A percentile compares a stretch with the other conserved stretches of the same genome.
phyloP scores from a whole-genome alignment of 2,329 filamentous ascomycete species.

The Hysterium pulicare region DNA sequence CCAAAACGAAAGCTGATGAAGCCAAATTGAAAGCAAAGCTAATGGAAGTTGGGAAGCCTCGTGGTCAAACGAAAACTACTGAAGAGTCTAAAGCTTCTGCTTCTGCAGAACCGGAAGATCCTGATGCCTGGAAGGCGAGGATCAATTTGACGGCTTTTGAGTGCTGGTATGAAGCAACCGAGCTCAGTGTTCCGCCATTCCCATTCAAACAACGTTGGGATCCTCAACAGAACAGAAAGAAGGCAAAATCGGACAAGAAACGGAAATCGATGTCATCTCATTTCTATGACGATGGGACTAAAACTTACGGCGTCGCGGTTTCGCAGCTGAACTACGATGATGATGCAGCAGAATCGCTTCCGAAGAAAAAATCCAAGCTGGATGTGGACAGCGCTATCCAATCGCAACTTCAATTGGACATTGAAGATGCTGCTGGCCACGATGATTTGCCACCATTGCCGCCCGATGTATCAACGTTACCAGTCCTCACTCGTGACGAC shows the following conservation, averaged over 20 bases:
- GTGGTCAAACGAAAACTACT: not conserved
- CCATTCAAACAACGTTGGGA: conserved; percentile 91
- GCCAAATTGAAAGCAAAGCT: conserved; percentile 59
- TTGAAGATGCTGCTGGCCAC: conserved; percentile 42
- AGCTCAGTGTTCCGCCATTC: conserved; percentile 75
- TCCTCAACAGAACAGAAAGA: conserved; percentile 51
- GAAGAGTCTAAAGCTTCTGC: conserved; percentile 4
- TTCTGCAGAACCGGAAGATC: conserved; percentile 39
- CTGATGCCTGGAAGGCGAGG: conserved; percentile 68
- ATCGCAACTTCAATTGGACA: conserved; percentile 42
- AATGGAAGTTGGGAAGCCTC: conserved; percentile 38
- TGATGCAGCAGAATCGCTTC: conserved; percentile 26
- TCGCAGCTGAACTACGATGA: conserved; percentile 43
- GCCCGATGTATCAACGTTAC: conserved; percentile 53
- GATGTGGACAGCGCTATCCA: conserved; percentile 22
- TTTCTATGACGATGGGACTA: conserved; percentile 31
- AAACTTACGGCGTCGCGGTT: conserved; percentile 28
- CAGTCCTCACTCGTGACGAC: conserved; percentile 48
- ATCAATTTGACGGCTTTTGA: conserved; percentile 78
- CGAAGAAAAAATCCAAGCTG: conserved; percentile 17
- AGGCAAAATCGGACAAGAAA: conserved; percentile 57
- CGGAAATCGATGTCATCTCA: conserved; percentile 49
- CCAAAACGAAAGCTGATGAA: conserved; percentile 67
- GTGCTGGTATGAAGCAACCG: conserved; percentile 59
- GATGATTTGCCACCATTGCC: conserved; percentile 65